Base-by-base conservation (phyloP, 2,329 filamentous ascomycete species). In the Paracamarosporium sp. region DNA sequence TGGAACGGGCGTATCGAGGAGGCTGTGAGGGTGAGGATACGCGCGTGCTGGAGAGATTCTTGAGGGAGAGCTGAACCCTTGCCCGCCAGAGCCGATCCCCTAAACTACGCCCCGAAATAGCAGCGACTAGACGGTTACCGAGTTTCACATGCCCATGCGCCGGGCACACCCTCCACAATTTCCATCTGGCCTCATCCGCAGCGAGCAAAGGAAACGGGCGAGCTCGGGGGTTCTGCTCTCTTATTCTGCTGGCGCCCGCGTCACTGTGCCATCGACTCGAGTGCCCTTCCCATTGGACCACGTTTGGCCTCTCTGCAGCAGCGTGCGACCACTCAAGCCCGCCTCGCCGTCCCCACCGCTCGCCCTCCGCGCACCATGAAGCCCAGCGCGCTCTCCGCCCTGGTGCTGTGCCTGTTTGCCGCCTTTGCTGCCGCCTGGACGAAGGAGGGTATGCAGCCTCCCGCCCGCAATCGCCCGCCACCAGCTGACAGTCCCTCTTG, bases 391-490 rank as follows among this genome's bases (percentile, higher is more conserved):
- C 80, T 88, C 66, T 80, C 91, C 68, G 84, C 89, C 52, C 71
- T 94, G 65, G 83, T 91, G 76, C 84, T 94, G 59, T 86, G 87
- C 80, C 79, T 90, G 67, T 79, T 92, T 64, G 85, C 85, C 59
- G 78, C 93, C 61, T 86, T 86, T 58, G 85, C 88, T 48, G 91
- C 91, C 40, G 91, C 91, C 45, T 97, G 93, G 92, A 88, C 87
- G 56, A 95, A 95, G 79, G 92, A 96, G 85, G 91, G 91, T 90
- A 78, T 67, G 82, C 76, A 46, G 22, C 44, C 36, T 48, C 31
- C 46, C 53, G 17, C 38, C 8, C 25, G 61, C 60, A 58, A 60
- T 41, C 58, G 67, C 57, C 63, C 60, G 50, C 50, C 45, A 55
- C 56, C 67, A 63, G 65, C 66, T 68, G 50, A 65, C 59, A 52